Base-by-base conservation (phyloP, 306 rosid genomes). In the Rubus idaeus region DNA sequence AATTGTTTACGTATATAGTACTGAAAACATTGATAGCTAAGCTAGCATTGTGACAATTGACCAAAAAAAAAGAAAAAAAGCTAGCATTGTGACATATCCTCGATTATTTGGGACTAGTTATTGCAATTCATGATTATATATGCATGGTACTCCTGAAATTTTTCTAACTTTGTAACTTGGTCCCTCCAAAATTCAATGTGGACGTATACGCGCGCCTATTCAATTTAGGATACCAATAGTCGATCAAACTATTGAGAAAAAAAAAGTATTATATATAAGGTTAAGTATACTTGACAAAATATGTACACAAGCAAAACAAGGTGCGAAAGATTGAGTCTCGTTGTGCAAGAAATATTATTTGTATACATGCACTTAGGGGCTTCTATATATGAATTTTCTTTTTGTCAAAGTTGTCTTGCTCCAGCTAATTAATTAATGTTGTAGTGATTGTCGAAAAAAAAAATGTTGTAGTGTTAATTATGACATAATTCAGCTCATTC, bases 21-120 rank as follows among this genome's bases (percentile, higher is more conserved):
- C 66, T 26, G 9, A 60, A 58, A 60, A 23, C 66, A 23, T 57
- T 37, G 68, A 37, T 12, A 37, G 21, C 20, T 63, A 35, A 37
- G 68, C 46, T 14, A 63, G 68, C 21, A 63, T 35, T 63, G 45
- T 8, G 68, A 63, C 44, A 63, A 63, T 35, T 63, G 45, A n/a
- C n/a, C n/a, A n/a, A n/a, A n/a, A n/a, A n/a, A n/a, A n/a, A n/a
- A n/a, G n/a, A n/a, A n/a, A n/a, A n/a, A n/a, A 35, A 37, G 68
- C 46, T 14, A 63, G 68, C 21, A 63, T 35, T 63, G 45, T 8
- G 68, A 63, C 44, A 63, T 41, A 18, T 71, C 50, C 44, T 71
- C 49, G 37, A 37, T 71, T 39, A 71, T 53, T 71, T 18, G 63
- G 75, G 76, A 71, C n/a, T 53, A 37, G 55, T 26, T 37, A 16